A percentile compares a stretch with the other conserved stretches of the same genome.
Evolutionary conservation across 179 eudicot species (phyloP).

Genomic region (Heliamphora pulchella): DNA sequence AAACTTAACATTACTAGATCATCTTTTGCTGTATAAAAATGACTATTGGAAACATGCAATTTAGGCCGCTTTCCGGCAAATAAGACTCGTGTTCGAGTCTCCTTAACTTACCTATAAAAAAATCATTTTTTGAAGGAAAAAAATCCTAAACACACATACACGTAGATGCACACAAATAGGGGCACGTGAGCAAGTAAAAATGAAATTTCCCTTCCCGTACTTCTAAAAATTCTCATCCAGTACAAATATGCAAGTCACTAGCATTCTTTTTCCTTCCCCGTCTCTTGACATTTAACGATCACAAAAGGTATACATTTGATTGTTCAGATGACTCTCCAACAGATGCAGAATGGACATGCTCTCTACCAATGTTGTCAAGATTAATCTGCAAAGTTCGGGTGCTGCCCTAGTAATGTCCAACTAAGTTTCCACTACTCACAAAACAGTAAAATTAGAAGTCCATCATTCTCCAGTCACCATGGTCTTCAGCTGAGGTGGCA

Average conservation of each 20-base stretch:
- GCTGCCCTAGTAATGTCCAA: background rate
- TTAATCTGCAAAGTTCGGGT: slow-evolving; percentile 7
- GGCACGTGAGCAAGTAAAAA: background rate
- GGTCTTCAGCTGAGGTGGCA: slow-evolving; percentile 12
- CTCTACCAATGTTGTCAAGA: background rate
- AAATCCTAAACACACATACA: background rate
- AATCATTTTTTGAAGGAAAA: too few relatives aligned
- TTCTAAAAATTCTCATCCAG: background rate
- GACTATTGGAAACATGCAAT: too few relatives aligned
- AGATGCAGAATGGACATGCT: background rate
- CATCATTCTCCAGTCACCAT: background rate
- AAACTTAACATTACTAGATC: too few relatives aligned
- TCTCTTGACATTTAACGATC: background rate
- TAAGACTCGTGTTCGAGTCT: too few relatives aligned
- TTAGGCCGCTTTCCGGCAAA: too few relatives aligned
- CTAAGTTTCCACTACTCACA: background rate
- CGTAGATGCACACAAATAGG: background rate
- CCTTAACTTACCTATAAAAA: too few relatives aligned
- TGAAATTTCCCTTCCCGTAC: background rate
- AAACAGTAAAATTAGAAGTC: slow-evolving; percentile 10
- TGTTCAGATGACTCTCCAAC: background rate
- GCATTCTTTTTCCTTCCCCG: background rate
- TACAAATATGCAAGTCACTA: background rate
- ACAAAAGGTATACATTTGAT: background rate
- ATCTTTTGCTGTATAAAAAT: too few relatives aligned